A percentile compares a stretch with the other conserved stretches of the same genome.
These are phyloP conservation scores for Calonectria pteridis DNA, from an alignment of 2,329 filamentous ascomycete species.

Conservation along the genomic window DNA sequence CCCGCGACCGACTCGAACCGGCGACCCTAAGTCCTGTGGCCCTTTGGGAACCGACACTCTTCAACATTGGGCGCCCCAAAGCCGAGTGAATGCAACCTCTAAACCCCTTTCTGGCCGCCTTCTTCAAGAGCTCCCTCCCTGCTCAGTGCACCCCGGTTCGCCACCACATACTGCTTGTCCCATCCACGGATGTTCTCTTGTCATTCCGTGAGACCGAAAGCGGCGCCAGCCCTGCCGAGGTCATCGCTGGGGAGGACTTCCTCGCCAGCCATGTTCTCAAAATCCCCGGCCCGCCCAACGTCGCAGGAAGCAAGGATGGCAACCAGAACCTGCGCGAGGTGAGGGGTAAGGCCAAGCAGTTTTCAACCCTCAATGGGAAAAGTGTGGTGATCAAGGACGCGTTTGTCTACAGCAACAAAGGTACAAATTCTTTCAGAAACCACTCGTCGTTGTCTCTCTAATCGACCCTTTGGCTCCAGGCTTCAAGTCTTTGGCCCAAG, in stretches of 20 bases:
- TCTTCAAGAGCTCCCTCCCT: slow-evolving; percentile 95
- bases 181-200: slow-evolving; percentile 91
- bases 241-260: slow-evolving; percentile 92
- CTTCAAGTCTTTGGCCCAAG: slow-evolving; percentile 92
- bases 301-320: slow-evolving; percentile 67
- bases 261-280: slow-evolving; percentile 96
- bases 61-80: slow-evolving; percentile 44
- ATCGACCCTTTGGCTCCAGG: slow-evolving; percentile 64
- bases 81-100: slow-evolving; percentile 86
- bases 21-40: slow-evolving; percentile 36
- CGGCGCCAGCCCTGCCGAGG: slow-evolving; percentile 80
- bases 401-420: slow-evolving; percentile 96
- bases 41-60: slow-evolving; percentile 45
- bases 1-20: slow-evolving; percentile 27
- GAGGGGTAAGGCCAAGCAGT: slow-evolving; percentile 93
- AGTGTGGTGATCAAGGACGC: slow-evolving; percentile 96
- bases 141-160: slow-evolving; percentile 92
- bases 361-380: slow-evolving; percentile 90
- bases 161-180: slow-evolving; percentile 94
- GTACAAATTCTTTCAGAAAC: slow-evolving; percentile 56
- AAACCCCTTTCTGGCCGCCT: slow-evolving; percentile 98
- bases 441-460: background rate
- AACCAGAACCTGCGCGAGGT: slow-evolving; percentile 81
- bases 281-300: slow-evolving; percentile 70
- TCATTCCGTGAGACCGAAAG: slow-evolving; percentile 90